phyloP scores from a whole-genome alignment of 192 early-diverging fungal genomes.

The Rhizoclosmatium sp. region DNA sequence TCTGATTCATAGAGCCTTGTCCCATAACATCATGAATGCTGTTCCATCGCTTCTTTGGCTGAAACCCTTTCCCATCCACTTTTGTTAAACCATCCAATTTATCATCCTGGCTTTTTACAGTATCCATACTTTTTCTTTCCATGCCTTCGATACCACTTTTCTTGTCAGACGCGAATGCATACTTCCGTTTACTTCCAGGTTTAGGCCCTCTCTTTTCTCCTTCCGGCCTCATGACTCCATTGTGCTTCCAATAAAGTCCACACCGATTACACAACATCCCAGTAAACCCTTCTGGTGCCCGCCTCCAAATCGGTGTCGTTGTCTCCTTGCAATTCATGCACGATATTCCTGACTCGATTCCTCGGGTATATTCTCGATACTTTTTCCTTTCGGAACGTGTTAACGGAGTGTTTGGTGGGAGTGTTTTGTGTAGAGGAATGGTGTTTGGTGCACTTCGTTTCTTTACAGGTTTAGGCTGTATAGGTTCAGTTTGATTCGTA shows the following conservation, averaged over 20 bases:
- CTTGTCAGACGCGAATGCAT: not conserved
- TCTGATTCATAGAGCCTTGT: too few relatives aligned
- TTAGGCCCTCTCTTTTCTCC: not conserved
- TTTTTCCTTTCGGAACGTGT: not conserved
- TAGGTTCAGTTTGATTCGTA: not conserved
- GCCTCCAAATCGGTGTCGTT: conserved; percentile 81
- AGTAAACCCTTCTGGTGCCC: conserved; percentile 72
- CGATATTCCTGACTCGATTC: conserved; percentile 28
- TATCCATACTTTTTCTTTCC: not conserved
- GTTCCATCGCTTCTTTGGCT: too few relatives aligned
- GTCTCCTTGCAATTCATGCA: conserved; percentile 82
- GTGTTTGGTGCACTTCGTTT: not conserved
- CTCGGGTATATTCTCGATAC: conserved; percentile 39
- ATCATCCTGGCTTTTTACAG: not conserved
- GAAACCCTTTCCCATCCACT: not conserved
- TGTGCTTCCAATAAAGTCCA: conserved; percentile 49
- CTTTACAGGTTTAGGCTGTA: not conserved
- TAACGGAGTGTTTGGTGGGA: not conserved
- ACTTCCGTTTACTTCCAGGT: too few relatives aligned
- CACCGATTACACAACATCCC: conserved; percentile 80
- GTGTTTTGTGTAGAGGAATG: not conserved
- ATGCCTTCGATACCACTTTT: not conserved
- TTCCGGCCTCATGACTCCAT: not conserved
- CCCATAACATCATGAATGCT: too few relatives aligned
- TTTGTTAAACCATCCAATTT: not conserved